phyloP scores from a whole-genome alignment of 176 grass and related monocot species.

The Triticum urartu region DNA sequence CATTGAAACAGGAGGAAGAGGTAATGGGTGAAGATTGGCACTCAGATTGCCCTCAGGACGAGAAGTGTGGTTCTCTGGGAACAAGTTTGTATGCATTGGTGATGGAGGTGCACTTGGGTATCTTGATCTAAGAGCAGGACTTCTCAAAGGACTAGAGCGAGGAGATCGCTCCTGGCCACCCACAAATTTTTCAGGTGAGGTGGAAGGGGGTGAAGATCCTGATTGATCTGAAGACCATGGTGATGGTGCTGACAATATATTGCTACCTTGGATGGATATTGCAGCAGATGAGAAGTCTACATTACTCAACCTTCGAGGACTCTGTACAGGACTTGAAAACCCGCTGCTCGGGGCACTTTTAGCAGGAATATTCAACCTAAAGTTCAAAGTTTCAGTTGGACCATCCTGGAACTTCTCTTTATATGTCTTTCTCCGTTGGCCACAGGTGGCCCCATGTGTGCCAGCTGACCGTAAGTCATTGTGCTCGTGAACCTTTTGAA shows the following conservation, averaged over 20 bases:
- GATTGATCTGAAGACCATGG: slow-evolving; percentile 46
- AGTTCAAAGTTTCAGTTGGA: slow-evolving; percentile 44
- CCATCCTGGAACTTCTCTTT: slow-evolving; percentile 48
- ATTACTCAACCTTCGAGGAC: slow-evolving; percentile 53
- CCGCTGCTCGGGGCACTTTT: slow-evolving; percentile 80
- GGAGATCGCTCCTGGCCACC: slow-evolving; percentile 54
- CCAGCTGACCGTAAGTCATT: slow-evolving; percentile 28
- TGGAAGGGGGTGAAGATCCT: slow-evolving; percentile 39
- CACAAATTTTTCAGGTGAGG: slow-evolving; percentile 55
- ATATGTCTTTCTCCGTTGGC: slow-evolving; percentile 46
- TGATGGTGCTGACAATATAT: slow-evolving; percentile 51
- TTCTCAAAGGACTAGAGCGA: slow-evolving; percentile 51
- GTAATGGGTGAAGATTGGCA: slow-evolving; percentile 65
- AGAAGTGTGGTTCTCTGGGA: slow-evolving; percentile 43
- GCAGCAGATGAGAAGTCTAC: slow-evolving; percentile 48
- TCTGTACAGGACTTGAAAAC: slow-evolving; percentile 73
- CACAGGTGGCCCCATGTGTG: slow-evolving; percentile 40
- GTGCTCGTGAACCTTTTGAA: slow-evolving; percentile 31
- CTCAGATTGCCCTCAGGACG: slow-evolving; percentile 38
- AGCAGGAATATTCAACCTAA: slow-evolving; percentile 66
- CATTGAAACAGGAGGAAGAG: slow-evolving; percentile 64
- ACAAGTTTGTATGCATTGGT: slow-evolving; percentile 54
- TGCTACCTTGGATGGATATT: slow-evolving; percentile 32
- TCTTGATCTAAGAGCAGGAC: slow-evolving; percentile 49
- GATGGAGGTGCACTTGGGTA: slow-evolving; percentile 65